Evolutionary conservation across 345 rosid species (phyloP), one percentile per base, ranked within the genome.

Genomic region (Lumnitzera littorea): DNA sequence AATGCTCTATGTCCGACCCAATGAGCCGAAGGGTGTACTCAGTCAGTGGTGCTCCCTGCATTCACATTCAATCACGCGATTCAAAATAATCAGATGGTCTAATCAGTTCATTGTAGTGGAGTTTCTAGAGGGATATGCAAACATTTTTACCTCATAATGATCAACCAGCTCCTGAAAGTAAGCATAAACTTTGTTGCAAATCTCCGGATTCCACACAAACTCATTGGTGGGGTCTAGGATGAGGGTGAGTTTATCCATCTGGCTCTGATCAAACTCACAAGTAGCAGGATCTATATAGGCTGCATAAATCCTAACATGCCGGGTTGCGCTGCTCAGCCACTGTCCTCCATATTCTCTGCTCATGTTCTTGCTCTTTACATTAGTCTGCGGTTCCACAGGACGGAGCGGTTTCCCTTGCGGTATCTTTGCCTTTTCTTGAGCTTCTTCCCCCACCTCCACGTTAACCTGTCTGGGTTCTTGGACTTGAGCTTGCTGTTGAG

Each of bases 81-180:
- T 20, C 20, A 20, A 14, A 49, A 24, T 11, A 12, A 23, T 48
- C 2, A 48, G 51, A 47, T 60, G 36, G 36, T 50, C 53, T 17
- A 2, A 20, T 58, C 62, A 49, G 29, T 50, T 16, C 16, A 2
- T 5, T 15, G 23, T 13, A 31, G 24, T 56, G 15, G 17, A 2
- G 46, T 36, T 16, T 50, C 25, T 3, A 25, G 17, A 43, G 48
- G 11, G 5, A 50, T 20, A 27, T 43, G 50, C 23, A 54, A 24
- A 13, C 29, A 29, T 6, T 16, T 1, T 46, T 62, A 79, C 97
- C 96, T 92, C 96, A 23, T 92, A 92, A 79, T 92, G 96, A 76
- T 92, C 96, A 12, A 92, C 96, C 17, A 89, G 98, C 73, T 89
- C 98, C 71, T 92, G 98, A 68, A 92, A 92, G 66, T 77, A 84